These are phyloP conservation scores for Pichia sp. DNA, from an alignment of 1,139 yeast species.

Conservation along the genomic window DNA sequence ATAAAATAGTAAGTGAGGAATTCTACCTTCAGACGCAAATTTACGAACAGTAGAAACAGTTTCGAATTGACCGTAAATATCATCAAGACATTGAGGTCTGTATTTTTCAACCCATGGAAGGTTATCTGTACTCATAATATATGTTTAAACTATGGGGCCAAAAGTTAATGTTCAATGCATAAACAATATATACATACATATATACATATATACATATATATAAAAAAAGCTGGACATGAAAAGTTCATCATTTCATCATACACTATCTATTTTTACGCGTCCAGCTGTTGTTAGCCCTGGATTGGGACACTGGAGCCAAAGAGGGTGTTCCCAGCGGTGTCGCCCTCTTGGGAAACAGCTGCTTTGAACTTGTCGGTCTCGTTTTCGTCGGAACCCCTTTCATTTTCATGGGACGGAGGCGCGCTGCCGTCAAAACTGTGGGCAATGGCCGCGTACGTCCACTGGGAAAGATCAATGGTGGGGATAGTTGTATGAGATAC, in stretches of 20 bases:
- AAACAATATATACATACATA: too few relatives aligned
- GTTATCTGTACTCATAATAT: conserved; percentile 28
- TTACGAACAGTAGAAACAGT: conserved; percentile 76
- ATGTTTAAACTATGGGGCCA: too few relatives aligned
- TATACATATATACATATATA: too few relatives aligned
- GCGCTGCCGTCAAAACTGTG: not conserved
- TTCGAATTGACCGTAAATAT: conserved; percentile 86
- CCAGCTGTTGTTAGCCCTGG: not conserved
- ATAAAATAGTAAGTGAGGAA: conserved; percentile 86
- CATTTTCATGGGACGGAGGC: not conserved
- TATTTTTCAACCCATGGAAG: conserved; percentile 87
- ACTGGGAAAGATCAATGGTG: not conserved
- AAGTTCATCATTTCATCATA: too few relatives aligned
- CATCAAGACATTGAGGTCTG: conserved; percentile 77
- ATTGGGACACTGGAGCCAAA: not conserved
- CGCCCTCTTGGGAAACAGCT: not conserved
- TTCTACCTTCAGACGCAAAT: conserved; percentile 73
- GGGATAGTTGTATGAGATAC: not conserved
- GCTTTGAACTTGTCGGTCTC: not conserved
- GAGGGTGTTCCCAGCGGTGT: not conserved
- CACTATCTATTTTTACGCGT: not conserved
- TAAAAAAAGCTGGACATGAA: too few relatives aligned
- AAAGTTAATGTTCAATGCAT: too few relatives aligned
- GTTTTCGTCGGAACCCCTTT: not conserved
- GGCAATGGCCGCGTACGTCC: not conserved